Conservation (phyloP, 2,329 filamentous ascomycete genomes). For the Cytospora paraplurivora region DNA sequence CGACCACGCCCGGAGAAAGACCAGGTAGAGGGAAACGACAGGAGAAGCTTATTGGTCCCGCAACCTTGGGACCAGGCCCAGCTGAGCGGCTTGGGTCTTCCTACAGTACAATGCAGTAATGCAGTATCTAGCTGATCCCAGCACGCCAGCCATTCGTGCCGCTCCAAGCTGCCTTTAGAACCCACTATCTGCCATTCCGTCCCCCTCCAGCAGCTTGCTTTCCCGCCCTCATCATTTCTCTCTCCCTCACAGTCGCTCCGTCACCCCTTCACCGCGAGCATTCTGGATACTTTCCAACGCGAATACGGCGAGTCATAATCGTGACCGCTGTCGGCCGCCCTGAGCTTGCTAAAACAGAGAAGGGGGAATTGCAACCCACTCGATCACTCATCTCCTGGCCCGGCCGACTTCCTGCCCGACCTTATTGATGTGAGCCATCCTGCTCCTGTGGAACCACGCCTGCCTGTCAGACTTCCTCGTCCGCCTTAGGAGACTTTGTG, state of each 20-base stretch:
- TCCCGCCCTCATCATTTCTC: constrained; percentile 5
- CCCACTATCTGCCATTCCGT: constrained; percentile 16
- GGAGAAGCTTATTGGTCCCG: constrained; percentile 20
- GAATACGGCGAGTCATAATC: background rate
- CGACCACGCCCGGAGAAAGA: constrained; percentile 5
- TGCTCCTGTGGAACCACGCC: background rate
- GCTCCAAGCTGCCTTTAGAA: constrained; percentile 15
- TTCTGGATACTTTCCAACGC: background rate
- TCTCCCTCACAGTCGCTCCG: constrained; percentile 2
- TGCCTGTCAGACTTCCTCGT: background rate
- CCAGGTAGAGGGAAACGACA: background rate
- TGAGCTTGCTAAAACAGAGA: background rate
- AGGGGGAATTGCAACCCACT: background rate
- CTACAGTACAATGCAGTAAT: constrained; percentile 4
- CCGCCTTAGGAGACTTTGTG: background rate
- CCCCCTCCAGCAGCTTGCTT: constrained; percentile 14
- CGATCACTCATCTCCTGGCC: background rate
- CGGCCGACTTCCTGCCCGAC: background rate
- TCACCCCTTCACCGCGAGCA: background rate
- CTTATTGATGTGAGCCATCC: background rate
- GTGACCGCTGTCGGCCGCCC: background rate
- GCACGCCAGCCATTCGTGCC: constrained; percentile 5
- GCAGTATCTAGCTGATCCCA: constrained; percentile 19
- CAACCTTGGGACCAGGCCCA: constrained; percentile 23
- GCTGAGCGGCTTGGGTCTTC: constrained; percentile 11